A percentile compares a stretch with the other conserved stretches of the same genome.
phyloP scores from a whole-genome alignment of 2,329 filamentous ascomycete genomes.

The Stagonosporopsis tanaceti region DNA sequence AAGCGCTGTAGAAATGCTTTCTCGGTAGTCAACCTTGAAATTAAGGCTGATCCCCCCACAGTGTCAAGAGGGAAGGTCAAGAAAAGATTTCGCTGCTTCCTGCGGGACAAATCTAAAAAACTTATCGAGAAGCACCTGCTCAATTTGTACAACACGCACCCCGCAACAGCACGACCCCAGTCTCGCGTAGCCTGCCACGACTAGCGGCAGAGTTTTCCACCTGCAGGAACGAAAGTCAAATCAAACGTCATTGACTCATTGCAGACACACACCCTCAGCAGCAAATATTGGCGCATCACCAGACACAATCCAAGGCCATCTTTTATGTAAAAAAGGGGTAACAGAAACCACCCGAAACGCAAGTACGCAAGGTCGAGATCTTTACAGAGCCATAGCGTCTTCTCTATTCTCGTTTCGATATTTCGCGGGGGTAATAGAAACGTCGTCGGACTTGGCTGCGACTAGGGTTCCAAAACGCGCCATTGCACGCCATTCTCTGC shows the following conservation, averaged over 20 bases:
- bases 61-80: neutral
- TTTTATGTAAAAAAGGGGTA: constrained; percentile 44
- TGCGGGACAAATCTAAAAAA: too few species aligned
- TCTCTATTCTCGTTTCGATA: constrained; percentile 23
- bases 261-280: constrained; percentile 19
- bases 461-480: constrained; percentile 27
- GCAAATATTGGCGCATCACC: constrained; percentile 32
- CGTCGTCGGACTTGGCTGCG: constrained; percentile 22
- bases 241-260: constrained; percentile 34
- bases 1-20: neutral
- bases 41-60: neutral
- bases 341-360: constrained; percentile 33
- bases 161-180: constrained; percentile 13
- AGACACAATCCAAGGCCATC: constrained; percentile 21
- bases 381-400: constrained; percentile 28
- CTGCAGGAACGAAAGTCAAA: constrained; percentile 19
- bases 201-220: constrained; percentile 31
- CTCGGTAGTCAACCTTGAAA: neutral
- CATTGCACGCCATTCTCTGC: constrained; percentile 32
- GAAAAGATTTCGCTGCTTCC: neutral
- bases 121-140: neutral
- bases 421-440: constrained; percentile 33
- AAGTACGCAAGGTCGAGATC: constrained; percentile 22
- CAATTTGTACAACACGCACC: neutral
- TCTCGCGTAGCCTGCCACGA: constrained; percentile 13